A percentile compares a stretch with the other conserved stretches of the same genome.
These are phyloP conservation scores for Dictyostelium capitatum DNA, from an alignment of 78 protist genomes.

Conservation along the genomic window DNA sequence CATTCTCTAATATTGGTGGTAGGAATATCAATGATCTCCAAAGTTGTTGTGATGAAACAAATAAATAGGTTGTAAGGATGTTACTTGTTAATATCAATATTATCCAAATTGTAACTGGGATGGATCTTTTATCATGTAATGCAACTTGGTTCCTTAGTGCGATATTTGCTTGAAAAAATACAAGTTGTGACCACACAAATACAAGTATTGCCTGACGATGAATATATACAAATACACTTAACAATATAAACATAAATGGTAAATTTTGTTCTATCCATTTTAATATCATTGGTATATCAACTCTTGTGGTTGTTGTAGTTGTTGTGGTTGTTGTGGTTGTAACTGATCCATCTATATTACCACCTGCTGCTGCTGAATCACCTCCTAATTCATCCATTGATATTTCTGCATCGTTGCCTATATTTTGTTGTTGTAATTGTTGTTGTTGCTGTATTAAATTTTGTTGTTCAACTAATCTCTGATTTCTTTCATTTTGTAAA, in stretches of 20 bases:
- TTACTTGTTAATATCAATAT: constrained; percentile 29
- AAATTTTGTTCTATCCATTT: constrained; percentile 66
- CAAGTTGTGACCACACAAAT: constrained; percentile 55
- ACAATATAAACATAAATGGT: constrained; percentile 52
- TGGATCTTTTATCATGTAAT: constrained; percentile 37
- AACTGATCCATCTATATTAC: background rate
- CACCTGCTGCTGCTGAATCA: background rate
- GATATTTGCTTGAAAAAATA: constrained; percentile 49
- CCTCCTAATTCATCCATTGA: background rate
- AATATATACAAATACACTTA: constrained; percentile 48
- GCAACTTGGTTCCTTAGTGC: constrained; percentile 35
- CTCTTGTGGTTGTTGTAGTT: constrained; percentile 26
- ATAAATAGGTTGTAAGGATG: constrained; percentile 22
- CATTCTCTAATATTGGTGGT: constrained; percentile 4
- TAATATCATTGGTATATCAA: constrained; percentile 52
- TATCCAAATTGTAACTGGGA: constrained; percentile 21
- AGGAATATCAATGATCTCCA: constrained; percentile 36
- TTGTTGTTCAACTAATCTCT: background rate
- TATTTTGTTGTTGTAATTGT: background rate
- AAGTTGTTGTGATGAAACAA: constrained; percentile 30
- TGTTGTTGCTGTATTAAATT: background rate
- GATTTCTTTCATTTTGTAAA: constrained; percentile 1
- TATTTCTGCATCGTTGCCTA: background rate
- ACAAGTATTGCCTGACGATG: constrained; percentile 60
- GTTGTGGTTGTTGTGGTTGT: constrained; percentile 36